Conservation (phyloP, 306 rosid species). For the Betula pendula region DNA sequence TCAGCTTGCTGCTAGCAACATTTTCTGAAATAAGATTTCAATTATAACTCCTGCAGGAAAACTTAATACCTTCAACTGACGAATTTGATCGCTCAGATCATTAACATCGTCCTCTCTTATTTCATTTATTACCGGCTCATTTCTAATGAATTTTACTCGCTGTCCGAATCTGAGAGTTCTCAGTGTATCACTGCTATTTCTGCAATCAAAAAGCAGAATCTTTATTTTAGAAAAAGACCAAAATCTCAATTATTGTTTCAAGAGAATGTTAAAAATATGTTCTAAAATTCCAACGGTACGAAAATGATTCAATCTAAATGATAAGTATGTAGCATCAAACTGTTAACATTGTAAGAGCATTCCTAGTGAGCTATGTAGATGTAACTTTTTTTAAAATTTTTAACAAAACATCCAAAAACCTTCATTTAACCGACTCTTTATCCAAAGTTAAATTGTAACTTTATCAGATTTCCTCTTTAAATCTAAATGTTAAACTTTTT, state of each 20-base stretch:
- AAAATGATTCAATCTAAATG: neutral
- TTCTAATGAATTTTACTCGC: constrained; percentile 66
- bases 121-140: constrained; percentile 80
- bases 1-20: constrained; percentile 14
- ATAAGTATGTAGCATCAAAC: neutral
- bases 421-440: too few relatives aligned
- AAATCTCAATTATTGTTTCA: neutral
- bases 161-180: constrained; percentile 86
- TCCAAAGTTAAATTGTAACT: too few relatives aligned
- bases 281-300: neutral
- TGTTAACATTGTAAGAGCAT: constrained; percentile 2
- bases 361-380: too few relatives aligned
- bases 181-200: constrained; percentile 64
- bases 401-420: too few relatives aligned
- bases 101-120: constrained; percentile 83
- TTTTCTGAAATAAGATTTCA: constrained; percentile 16
- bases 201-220: constrained; percentile 45
- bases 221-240: constrained; percentile 17
- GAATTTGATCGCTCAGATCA: constrained; percentile 90
- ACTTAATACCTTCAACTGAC: constrained; percentile 71
- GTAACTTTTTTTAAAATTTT: too few relatives aligned
- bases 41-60: constrained; percentile 8
- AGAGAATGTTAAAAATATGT: neutral
- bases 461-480: too few relatives aligned
- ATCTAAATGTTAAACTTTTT: too few relatives aligned